Evolutionary conservation across 768 basidiomycete species (phyloP), one percentile per base, ranked within the genome.

Genomic region (Suillus americanus): DNA sequence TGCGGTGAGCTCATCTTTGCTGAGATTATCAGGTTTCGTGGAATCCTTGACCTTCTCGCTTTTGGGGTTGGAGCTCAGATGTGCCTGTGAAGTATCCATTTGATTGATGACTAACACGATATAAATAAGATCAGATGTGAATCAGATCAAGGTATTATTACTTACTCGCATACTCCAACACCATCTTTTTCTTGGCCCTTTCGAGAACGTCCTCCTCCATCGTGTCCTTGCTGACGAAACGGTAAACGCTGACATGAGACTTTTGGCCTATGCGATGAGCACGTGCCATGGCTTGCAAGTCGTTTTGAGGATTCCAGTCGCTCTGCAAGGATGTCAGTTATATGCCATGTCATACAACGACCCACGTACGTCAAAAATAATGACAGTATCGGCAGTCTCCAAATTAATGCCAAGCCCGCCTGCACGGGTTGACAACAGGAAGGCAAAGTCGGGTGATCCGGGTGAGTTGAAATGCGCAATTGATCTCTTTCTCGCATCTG

Each of bases 131-230:
- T 65, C 55, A 45, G 37, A 14, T 18, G 30, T 41, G 38, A 18
- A 14, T 57, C 20, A 62, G 48, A 66, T 70, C 51, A 71, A 73
- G 40, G 18, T 33, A 9, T 43, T 62, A 61, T 65, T 60, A 91
- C 95, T 74, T 78, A 98, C 96, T 98, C 50, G 97, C 97, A 82
- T 99, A 97, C 77, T 99, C 97, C 67, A 99, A 82, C 51, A 99
- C 95, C 97, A 99, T 99, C 82, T 99, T 99, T 82, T 95, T 94
- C 85, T 96, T 96, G 13, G 97, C 97, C 60, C 97, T 86, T 79
- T 99, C 97, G 54, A 99, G 85, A 23, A 99, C 92, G 72, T 99
- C 97, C 79, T 99, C 97, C 78, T 99, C 97, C 89, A 99, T 97
- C 23, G 97, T 99, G 72, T 98, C 97, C 79, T 99, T 99, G 73